A percentile compares a stretch with the other conserved stretches of the same genome.
Evolutionary conservation across 441 rosid species (phyloP).

Genomic region (Euphorbia celastroides): DNA sequence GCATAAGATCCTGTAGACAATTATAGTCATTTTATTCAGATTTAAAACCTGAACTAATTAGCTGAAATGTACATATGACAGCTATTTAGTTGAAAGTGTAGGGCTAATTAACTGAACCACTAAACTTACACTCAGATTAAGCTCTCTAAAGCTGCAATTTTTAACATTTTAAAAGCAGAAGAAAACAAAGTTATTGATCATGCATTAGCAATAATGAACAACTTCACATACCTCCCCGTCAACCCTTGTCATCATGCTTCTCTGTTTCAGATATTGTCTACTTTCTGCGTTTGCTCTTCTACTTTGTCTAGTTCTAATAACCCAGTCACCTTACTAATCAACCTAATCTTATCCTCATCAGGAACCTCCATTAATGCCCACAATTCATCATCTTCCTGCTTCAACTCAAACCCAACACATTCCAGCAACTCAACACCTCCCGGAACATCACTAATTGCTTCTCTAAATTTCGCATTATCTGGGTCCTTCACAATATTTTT

Average conservation of each 20-base stretch:
- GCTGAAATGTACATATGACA: neutral
- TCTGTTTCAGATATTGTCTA: constrained; percentile 27
- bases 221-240: constrained; percentile 62
- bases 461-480: constrained; percentile 69
- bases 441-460: constrained; percentile 60
- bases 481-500: constrained; percentile 77
- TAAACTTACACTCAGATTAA: neutral
- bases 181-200: neutral
- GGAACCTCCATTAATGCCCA: constrained; percentile 80
- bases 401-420: constrained; percentile 61
- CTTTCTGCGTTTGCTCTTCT: constrained; percentile 21
- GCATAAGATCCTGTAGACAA: neutral
- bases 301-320: constrained; percentile 48
- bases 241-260: constrained; percentile 43
- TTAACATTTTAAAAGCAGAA: neutral
- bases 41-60: neutral
- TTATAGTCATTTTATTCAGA: neutral
- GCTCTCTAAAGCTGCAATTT: neutral
- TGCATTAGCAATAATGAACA: neutral
- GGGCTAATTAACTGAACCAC: neutral
- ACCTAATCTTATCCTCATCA: constrained; percentile 30
- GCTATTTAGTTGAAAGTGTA: neutral
- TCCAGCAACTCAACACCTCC: constrained; percentile 84
- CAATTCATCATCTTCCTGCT: constrained; percentile 68
- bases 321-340: constrained; percentile 42